Conservation (phyloP, 257 asterid genomes). For the Ehretia macrophylla region DNA sequence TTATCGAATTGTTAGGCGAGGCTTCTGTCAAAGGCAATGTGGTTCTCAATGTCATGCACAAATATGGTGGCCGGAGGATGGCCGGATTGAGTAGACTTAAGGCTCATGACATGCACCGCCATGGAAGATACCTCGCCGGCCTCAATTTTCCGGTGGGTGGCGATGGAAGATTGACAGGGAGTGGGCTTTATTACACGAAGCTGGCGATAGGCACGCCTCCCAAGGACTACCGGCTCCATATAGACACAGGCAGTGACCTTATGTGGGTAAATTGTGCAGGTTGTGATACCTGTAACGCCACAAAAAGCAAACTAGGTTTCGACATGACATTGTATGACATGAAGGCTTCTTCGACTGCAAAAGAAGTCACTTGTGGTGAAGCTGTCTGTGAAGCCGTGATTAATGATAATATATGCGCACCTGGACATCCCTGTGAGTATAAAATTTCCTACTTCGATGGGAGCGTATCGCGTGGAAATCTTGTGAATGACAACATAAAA, state of each 20-base stretch:
- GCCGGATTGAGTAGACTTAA: slow-evolving; percentile 8
- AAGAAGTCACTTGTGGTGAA: slow-evolving; percentile 16
- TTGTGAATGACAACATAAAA: slow-evolving; percentile 18
- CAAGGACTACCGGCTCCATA: slow-evolving; percentile 58
- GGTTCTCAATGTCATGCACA: slow-evolving; percentile 22
- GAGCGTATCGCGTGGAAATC: slow-evolving; percentile 14
- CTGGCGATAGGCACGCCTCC: slow-evolving; percentile 71
- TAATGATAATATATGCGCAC: slow-evolving; percentile 2
- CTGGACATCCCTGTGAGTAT: slow-evolving; percentile 13
- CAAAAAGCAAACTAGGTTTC: slow-evolving; percentile 44
- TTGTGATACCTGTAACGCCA: slow-evolving; percentile 58
- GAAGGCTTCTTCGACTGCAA: slow-evolving; percentile 16
- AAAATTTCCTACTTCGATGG: slow-evolving; percentile 18
- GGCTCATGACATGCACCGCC: slow-evolving; percentile 21
- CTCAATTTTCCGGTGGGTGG: slow-evolving; percentile 23
- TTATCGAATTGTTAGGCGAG: not conserved
- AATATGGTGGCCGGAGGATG: slow-evolving; percentile 17
- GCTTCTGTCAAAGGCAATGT: slow-evolving; percentile 9
- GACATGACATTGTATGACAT: slow-evolving; percentile 5
- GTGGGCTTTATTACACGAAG: slow-evolving; percentile 59
- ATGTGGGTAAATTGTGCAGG: slow-evolving; percentile 71
- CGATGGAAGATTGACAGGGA: slow-evolving; percentile 14
- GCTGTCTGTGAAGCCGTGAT: slow-evolving; percentile 2
- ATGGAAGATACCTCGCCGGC: slow-evolving; percentile 10
- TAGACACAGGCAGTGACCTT: slow-evolving; percentile 77